Conservation (phyloP, 169 alveolate genomes). For the Plasmodium inui region DNA sequence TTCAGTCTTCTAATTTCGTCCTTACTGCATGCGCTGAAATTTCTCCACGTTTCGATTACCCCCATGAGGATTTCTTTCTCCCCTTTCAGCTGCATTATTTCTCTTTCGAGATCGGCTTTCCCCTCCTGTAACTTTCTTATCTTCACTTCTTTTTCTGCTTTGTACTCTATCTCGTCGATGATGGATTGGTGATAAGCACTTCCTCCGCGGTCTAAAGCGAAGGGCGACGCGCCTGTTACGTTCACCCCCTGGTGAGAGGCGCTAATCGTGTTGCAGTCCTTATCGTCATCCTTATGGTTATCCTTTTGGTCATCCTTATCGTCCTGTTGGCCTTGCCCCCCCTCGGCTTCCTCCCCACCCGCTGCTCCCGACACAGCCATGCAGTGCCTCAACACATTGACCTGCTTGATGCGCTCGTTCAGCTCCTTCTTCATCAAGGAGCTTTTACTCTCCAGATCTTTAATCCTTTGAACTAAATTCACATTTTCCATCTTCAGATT, state of each 20-base stretch:
- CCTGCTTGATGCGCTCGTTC: constrained; percentile 39
- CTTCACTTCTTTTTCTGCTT: not conserved
- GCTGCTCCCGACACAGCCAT: not conserved
- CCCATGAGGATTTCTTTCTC: constrained; percentile 38
- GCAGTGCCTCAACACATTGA: constrained; percentile 7
- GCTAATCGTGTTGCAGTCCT: not conserved
- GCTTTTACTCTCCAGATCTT: constrained; percentile 25
- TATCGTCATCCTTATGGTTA: too few species aligned
- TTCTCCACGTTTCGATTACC: constrained; percentile 46
- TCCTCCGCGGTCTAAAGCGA: not conserved
- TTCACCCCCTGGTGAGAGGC: not conserved
- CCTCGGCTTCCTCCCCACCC: not conserved
- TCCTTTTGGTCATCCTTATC: not conserved
- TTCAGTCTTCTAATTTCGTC: constrained; percentile 32
- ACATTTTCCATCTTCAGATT: constrained; percentile 22
- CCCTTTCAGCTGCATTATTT: constrained; percentile 17
- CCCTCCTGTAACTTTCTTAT: constrained; percentile 11
- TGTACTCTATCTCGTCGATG: not conserved
- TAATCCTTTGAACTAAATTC: constrained; percentile 1
- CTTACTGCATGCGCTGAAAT: constrained; percentile 34
- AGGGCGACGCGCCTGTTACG: not conserved
- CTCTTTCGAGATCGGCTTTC: constrained; percentile 5
- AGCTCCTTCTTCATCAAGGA: constrained; percentile 10
- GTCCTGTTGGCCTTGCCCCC: not conserved
- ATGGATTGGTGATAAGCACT: not conserved